Conservation (phyloP, 768 basidiomycete genomes). For the Coprinopsis marcescibilis region DNA sequence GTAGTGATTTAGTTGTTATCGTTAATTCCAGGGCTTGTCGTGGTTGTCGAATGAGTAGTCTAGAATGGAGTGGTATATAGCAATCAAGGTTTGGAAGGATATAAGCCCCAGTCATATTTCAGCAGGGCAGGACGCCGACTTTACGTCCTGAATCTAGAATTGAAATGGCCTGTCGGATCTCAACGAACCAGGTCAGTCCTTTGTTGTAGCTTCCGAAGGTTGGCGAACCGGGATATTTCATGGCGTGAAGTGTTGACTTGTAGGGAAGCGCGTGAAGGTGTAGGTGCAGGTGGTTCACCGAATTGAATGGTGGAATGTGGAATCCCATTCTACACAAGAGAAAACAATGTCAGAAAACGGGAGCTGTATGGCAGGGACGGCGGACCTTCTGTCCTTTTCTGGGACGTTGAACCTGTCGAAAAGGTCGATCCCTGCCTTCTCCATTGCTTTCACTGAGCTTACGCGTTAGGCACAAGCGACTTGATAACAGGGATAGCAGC, state of each 20-base stretch:
- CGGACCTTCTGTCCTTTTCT: constrained; percentile 40
- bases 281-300: constrained; percentile 67
- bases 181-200: constrained; percentile 60
- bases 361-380: not conserved
- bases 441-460: constrained; percentile 25
- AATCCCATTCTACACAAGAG: constrained; percentile 62
- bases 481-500: constrained; percentile 6
- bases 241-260: constrained; percentile 27
- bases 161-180: constrained; percentile 51
- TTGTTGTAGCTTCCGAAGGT: constrained; percentile 43
- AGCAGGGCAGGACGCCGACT: constrained; percentile 49
- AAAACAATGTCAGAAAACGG: constrained; percentile 10
- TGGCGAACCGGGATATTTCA: constrained; percentile 44
- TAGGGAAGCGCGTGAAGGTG: constrained; percentile 72
- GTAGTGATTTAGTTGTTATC: too few species aligned
- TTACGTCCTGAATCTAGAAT: constrained; percentile 51
- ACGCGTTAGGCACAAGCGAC: not conserved
- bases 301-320: constrained; percentile 76
- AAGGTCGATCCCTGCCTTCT: constrained; percentile 42
- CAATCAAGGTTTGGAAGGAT: too few species aligned
- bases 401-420: constrained; percentile 44
- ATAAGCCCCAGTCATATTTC: constrained; percentile 12
- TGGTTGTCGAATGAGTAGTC: too few species aligned
- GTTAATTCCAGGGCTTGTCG: too few species aligned
- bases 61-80: too few species aligned